These are phyloP conservation scores for Pythium angustatum DNA, from an alignment of 352 stramenopile genomes.

Conservation along the genomic window DNA sequence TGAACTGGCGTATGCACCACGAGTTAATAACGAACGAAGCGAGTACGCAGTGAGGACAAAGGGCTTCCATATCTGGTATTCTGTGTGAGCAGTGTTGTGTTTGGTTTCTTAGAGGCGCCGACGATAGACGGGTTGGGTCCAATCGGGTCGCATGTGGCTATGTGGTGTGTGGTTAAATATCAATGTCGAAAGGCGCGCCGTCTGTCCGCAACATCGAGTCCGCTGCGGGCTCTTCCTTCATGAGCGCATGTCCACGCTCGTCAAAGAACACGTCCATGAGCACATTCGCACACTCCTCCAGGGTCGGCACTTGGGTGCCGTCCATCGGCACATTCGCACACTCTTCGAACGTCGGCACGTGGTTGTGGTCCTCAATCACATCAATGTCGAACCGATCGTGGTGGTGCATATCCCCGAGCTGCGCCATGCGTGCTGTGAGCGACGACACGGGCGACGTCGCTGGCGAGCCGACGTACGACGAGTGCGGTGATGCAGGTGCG, in stretches of 20 bases:
- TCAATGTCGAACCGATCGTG: constrained; percentile 18
- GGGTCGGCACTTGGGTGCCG: constrained; percentile 48
- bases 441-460: constrained; percentile 20
- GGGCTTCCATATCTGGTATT: too few relatives aligned
- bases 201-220: constrained; percentile 6
- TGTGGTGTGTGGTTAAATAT: constrained; percentile 25
- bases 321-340: constrained; percentile 52
- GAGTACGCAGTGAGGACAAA: too few relatives aligned
- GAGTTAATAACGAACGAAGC: too few relatives aligned
- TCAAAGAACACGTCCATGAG: constrained; percentile 69
- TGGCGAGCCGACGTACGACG: constrained; percentile 16
- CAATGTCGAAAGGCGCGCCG: constrained; percentile 19
- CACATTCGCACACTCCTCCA: constrained; percentile 67
- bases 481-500: constrained; percentile 17
- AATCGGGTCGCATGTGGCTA: background rate
- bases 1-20: too few relatives aligned
- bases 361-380: constrained; percentile 42
- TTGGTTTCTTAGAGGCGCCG: background rate
- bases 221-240: constrained; percentile 5
- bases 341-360: constrained; percentile 60
- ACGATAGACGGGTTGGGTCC: too few relatives aligned
- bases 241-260: constrained; percentile 7
- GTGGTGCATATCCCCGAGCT: constrained; percentile 11
- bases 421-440: constrained; percentile 14
- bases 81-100: too few relatives aligned